These are phyloP conservation scores for Pseudogymnoascus sp. DNA, from an alignment of 2,329 filamentous ascomycete genomes.

Conservation along the genomic window DNA sequence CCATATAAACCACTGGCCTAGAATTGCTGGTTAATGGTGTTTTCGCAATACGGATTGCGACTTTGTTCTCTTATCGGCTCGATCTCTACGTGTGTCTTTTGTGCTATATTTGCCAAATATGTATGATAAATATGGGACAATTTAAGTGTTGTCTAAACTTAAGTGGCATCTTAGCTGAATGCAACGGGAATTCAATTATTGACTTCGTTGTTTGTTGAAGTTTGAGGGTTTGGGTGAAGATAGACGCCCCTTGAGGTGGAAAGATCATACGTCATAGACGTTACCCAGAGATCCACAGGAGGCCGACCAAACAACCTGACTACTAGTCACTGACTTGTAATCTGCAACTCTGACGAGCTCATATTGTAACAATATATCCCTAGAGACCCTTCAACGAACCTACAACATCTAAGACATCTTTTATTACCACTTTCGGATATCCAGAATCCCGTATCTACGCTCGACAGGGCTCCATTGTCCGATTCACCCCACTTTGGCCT, in stretches of 20 bases:
- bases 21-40: background rate
- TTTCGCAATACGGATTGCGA: background rate
- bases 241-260: background rate
- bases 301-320: background rate
- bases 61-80: background rate
- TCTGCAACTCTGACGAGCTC: background rate
- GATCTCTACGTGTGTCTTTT: background rate
- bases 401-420: background rate
- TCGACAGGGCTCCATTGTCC: background rate
- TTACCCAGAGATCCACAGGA: background rate
- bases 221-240: background rate
- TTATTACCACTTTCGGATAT: background rate
- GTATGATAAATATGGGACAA: background rate
- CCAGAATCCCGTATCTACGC: background rate
- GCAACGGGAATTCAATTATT: background rate
- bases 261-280: background rate
- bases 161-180: background rate
- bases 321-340: background rate
- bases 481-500: conserved; percentile 2
- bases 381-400: background rate
- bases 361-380: background rate
- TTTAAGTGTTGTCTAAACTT: background rate
- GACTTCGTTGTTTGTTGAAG: background rate
- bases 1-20: background rate
- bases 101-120: background rate